Base-by-base conservation (phyloP, 75 land plant species). In the Selaginella tamariscina region DNA sequence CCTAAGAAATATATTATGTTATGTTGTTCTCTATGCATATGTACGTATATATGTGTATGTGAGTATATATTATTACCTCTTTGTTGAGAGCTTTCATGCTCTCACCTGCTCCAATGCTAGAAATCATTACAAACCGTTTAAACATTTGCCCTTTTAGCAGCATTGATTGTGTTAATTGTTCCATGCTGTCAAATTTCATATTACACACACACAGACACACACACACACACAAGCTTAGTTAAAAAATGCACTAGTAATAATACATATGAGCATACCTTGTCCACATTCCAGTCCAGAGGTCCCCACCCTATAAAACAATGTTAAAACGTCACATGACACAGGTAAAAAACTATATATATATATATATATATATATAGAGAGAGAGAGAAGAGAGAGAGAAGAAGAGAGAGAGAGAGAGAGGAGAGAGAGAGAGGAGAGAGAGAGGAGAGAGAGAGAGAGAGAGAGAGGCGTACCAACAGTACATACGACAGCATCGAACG, bases 401-500 rank as follows among this genome's bases (percentile, higher is more conserved):
- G n/a, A n/a, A n/a, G n/a, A n/a, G n/a, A n/a, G n/a, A n/a, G n/a
- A n/a, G n/a, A n/a, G n/a, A n/a, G n/a, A n/a, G n/a, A n/a, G n/a
- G n/a, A n/a, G n/a, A n/a, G n/a, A n/a, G n/a, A n/a, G n/a, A n/a
- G 49, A 39, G 49, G 5, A 5, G 49, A 5, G 49, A 39, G 15
- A 39, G 5, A 39, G 15, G 15, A 39, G 49, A 39, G 49, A 5
- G 11, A 39, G 15, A 39, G 49, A 5, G 11, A 39, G 49, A 39
- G 49, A 39, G 15, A 5, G 49, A 5, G 5, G 5, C 76, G 56
- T 70, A 80, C 82, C 82, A 65, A 80, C 82, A 28, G 82, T 80
- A 27, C 82, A 80, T 63, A 80, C 82, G 32, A 80, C 80, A 0
- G 80, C 82, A 73, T 77, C 82, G 63, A 80, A 80, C 20, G 80